These are phyloP conservation scores for Yarrowia alimentaria DNA, from an alignment of 805 yeast genomes.

Conservation along the genomic window DNA sequence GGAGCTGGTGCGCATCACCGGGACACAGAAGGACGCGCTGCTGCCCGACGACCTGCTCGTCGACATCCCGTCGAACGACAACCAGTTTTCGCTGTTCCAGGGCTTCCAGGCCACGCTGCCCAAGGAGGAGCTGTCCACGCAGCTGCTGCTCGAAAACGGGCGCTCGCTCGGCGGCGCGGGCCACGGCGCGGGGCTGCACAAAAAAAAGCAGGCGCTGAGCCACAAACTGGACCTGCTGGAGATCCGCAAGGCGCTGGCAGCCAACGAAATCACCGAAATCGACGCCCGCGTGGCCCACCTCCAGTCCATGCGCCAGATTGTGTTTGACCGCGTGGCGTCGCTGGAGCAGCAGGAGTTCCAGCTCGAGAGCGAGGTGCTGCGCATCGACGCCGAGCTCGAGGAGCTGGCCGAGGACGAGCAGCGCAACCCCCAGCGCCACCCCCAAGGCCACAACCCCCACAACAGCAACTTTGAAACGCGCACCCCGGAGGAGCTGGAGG, in stretches of 20 bases:
- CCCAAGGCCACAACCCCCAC: too few species aligned
- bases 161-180: too few species aligned
- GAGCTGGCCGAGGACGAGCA: slow-evolving; percentile 12
- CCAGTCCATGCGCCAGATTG: slow-evolving; percentile 50
- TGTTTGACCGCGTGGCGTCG: slow-evolving; percentile 57
- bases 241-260: slow-evolving; percentile 61
- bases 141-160: slow-evolving; percentile 27
- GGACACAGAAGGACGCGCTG: slow-evolving; percentile 49
- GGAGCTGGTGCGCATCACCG: slow-evolving; percentile 38
- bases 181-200: too few species aligned
- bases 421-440: background rate
- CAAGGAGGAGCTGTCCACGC: slow-evolving; percentile 16
- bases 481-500: slow-evolving; percentile 13
- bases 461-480: slow-evolving; percentile 2
- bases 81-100: slow-evolving; percentile 57
- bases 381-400: slow-evolving; percentile 29
- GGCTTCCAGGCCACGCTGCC: slow-evolving; percentile 58
- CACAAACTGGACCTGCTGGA: slow-evolving; percentile 55
- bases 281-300: slow-evolving; percentile 56
- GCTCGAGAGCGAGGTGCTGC: slow-evolving; percentile 44
- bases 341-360: slow-evolving; percentile 61
- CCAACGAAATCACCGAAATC: slow-evolving; percentile 62
- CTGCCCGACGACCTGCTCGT: slow-evolving; percentile 62
- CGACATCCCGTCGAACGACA: slow-evolving; percentile 48
- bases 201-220: slow-evolving; percentile 44